Evolutionary conservation across 208 protist genomes (phyloP).

Genomic region (Trypanosoma vivax): DNA sequence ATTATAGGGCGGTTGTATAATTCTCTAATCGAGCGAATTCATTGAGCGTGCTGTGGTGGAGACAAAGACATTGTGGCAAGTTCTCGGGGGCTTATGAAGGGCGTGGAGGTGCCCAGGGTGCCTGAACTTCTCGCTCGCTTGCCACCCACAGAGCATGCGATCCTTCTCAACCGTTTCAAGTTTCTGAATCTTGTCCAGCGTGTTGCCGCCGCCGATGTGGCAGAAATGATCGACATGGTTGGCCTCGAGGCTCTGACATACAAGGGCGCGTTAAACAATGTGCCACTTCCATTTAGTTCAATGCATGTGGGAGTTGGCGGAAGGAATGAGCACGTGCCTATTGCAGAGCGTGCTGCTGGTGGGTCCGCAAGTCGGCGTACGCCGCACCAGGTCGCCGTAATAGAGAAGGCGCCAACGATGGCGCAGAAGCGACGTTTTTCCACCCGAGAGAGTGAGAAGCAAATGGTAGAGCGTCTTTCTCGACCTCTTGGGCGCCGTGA

Average conservation of each 20-base stretch:
- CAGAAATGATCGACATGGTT: conserved; percentile 73
- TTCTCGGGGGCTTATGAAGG: too few species aligned
- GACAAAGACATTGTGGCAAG: too few species aligned
- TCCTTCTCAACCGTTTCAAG: conserved; percentile 83
- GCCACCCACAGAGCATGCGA: conserved; percentile 42
- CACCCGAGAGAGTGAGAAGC: conserved; percentile 1
- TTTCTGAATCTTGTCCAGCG: conserved; percentile 78
- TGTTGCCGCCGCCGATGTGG: conserved; percentile 74
- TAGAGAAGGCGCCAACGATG: background rate
- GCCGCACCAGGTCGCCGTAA: too few species aligned
- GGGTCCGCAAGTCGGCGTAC: too few species aligned
- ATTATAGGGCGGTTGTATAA: too few species aligned
- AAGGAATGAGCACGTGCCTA: too few species aligned
- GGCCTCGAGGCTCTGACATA: conserved; percentile 62
- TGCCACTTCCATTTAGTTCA: background rate
- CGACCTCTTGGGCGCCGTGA: conserved; percentile 1
- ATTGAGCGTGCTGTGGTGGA: too few species aligned
- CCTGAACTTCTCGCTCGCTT: conserved; percentile 1
- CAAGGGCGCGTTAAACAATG: conserved; percentile 32
- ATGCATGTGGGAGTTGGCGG: background rate
- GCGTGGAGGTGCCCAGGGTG: conserved; percentile 19
- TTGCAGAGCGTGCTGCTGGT: too few species aligned
- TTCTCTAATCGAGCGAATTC: too few species aligned
- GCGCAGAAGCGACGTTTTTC: conserved; percentile 3
- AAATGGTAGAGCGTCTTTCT: conserved; percentile 13